Percentiles rank a stretch among this genome's conserved stretches.
phyloP scores from a whole-genome alignment of 768 basidiomycete species.

The Clathrus columnatus region DNA sequence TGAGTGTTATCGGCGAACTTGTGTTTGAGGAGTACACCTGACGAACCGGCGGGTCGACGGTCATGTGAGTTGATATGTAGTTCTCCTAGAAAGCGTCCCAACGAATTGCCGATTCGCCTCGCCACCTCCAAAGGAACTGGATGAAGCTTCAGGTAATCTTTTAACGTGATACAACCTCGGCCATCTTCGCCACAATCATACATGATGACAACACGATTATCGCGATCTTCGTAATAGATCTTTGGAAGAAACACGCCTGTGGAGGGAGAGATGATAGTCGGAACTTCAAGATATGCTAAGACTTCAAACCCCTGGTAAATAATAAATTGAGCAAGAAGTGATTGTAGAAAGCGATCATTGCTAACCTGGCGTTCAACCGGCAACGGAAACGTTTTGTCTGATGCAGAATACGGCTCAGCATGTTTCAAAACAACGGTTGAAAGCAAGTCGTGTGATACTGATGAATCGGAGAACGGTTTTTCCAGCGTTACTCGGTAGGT shows the following conservation, averaged over 20 bases:
- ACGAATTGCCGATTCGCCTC: conserved; percentile 37
- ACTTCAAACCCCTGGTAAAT: conserved; percentile 30
- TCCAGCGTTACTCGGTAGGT: conserved; percentile 41
- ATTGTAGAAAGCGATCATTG: neutral
- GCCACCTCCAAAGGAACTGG: conserved; percentile 23
- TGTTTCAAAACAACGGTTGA: conserved; percentile 51
- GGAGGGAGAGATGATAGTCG: conserved; percentile 26
- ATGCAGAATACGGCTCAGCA: conserved; percentile 35
- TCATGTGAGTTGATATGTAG: conserved; percentile 32
- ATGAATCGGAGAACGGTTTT: conserved; percentile 29
- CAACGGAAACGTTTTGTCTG: conserved; percentile 22
- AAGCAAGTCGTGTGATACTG: neutral
- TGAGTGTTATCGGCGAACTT: neutral
- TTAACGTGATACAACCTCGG: conserved; percentile 26
- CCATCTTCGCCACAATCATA: conserved; percentile 42
- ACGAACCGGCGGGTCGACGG: neutral
- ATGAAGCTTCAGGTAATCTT: conserved; percentile 29
- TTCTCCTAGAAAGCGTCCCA: conserved; percentile 48
- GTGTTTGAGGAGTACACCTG: neutral
- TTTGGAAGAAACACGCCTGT: conserved; percentile 39
- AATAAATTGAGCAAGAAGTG: neutral
- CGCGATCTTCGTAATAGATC: conserved; percentile 38
- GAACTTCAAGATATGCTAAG: conserved; percentile 40
- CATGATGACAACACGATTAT: conserved; percentile 47
- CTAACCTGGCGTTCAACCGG: conserved; percentile 45